phyloP scores from a whole-genome alignment of 495 filamentous ascomycete genomes.

The Hypoxylon intermedium region DNA sequence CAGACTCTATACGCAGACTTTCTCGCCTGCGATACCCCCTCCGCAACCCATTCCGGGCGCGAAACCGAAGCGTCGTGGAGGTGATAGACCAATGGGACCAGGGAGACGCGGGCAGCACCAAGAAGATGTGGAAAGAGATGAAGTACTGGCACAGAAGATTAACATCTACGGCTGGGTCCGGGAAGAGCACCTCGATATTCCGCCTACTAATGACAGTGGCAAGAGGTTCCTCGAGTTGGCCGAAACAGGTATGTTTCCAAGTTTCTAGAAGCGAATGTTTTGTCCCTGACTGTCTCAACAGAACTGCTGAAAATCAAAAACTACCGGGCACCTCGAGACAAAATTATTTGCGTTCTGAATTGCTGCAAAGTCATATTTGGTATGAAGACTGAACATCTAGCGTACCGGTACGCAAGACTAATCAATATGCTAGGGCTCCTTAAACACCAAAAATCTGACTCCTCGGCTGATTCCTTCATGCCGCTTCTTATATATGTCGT shows the following conservation, averaged over 20 bases:
- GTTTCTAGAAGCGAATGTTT: background rate
- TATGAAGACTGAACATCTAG: slow-evolving; percentile 44
- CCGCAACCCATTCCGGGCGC: slow-evolving; percentile 74
- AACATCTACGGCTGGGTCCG: slow-evolving; percentile 94
- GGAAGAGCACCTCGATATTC: slow-evolving; percentile 95
- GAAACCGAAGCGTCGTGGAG: slow-evolving; percentile 72
- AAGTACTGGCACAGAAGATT: slow-evolving; percentile 93
- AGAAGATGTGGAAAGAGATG: slow-evolving; percentile 96
- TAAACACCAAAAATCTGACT: slow-evolving; percentile 89
- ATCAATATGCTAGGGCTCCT: slow-evolving; percentile 68
- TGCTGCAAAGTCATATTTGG: slow-evolving; percentile 99
- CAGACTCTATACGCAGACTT: slow-evolving; percentile 92
- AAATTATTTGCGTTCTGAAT: slow-evolving; percentile 97
- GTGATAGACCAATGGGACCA: slow-evolving; percentile 74
- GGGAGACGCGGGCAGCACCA: slow-evolving; percentile 94
- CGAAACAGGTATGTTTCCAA: slow-evolving; percentile 71
- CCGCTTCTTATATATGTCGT: slow-evolving; percentile 96
- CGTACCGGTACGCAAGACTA: slow-evolving; percentile 19
- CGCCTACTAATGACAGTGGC: slow-evolving; percentile 81
- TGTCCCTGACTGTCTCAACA: slow-evolving; percentile 46
- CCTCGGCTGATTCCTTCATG: slow-evolving; percentile 94
- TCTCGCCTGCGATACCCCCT: slow-evolving; percentile 88
- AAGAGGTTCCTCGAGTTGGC: slow-evolving; percentile 86
- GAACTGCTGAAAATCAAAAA: slow-evolving; percentile 94
- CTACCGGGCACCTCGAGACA: slow-evolving; percentile 94